Conservation (phyloP, 2,329 filamentous ascomycete genomes). For the Zymoseptoria crescenta region DNA sequence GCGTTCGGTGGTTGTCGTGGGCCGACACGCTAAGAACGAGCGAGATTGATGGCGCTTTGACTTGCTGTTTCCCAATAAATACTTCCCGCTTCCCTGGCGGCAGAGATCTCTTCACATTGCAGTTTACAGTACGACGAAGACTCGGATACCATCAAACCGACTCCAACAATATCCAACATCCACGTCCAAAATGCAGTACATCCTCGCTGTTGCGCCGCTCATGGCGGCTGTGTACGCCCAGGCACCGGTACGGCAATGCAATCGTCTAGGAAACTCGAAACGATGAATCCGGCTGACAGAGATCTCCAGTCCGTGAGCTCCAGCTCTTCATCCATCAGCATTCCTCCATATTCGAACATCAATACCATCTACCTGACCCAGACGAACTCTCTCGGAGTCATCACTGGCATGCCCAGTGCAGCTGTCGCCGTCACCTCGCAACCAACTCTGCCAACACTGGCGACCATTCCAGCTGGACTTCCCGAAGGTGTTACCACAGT, state of each 20-base stretch:
- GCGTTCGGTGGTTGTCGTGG: neutral
- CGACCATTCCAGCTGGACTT: slow-evolving; percentile 38
- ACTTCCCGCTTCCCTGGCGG: neutral
- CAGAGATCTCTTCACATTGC: neutral
- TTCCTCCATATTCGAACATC: slow-evolving; percentile 35
- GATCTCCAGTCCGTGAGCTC: slow-evolving; percentile 9
- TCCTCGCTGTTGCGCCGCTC: slow-evolving; percentile 37
- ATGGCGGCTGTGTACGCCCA: slow-evolving; percentile 37
- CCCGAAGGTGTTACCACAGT: slow-evolving; percentile 3
- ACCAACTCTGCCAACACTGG: slow-evolving; percentile 13
- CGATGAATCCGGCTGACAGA: slow-evolving; percentile 3
- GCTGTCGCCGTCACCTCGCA: slow-evolving; percentile 25
- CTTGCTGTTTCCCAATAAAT: neutral
- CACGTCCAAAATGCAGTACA: slow-evolving; percentile 38
- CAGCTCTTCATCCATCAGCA: slow-evolving; percentile 13
- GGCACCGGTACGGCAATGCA: slow-evolving; percentile 9
- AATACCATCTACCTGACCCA: slow-evolving; percentile 38
- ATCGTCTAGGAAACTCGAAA: neutral
- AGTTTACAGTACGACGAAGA: neutral
- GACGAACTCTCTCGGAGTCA: slow-evolving; percentile 44
- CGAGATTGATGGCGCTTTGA: neutral
- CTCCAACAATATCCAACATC: slow-evolving; percentile 1
- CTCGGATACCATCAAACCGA: slow-evolving; percentile 1
- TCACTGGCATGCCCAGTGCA: slow-evolving; percentile 41
- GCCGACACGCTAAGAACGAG: neutral